A percentile compares a stretch with the other conserved stretches of the same genome.
Conservation (phyloP, 2,329 filamentous ascomycete species). For the Xylaria sp. region DNA sequence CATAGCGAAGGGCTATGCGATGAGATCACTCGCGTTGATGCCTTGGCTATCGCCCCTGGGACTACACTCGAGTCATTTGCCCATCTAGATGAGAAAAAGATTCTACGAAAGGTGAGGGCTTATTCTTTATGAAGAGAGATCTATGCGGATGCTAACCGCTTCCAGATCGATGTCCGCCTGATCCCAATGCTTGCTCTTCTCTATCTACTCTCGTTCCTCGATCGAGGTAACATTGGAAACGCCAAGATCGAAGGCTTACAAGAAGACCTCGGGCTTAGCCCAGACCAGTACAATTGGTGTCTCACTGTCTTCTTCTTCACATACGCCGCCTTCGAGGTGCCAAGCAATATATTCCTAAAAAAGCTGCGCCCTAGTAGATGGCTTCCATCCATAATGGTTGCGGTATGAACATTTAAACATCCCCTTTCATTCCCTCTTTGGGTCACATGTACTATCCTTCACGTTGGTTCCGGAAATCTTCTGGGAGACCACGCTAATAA, state of each 20-base stretch:
- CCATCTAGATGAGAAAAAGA: slow-evolving; percentile 57
- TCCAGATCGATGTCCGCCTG: slow-evolving; percentile 53
- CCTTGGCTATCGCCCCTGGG: slow-evolving; percentile 24
- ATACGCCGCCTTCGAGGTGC: slow-evolving; percentile 74
- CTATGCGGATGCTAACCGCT: slow-evolving; percentile 10
- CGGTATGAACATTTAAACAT: slow-evolving; percentile 43
- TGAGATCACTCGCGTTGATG: slow-evolving; percentile 28
- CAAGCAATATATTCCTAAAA: slow-evolving; percentile 80
- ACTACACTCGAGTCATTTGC: slow-evolving; percentile 36
- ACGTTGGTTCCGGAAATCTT: too few species aligned
- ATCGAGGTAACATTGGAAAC: slow-evolving; percentile 67
- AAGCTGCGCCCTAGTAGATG: slow-evolving; percentile 73
- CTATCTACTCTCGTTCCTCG: slow-evolving; percentile 71
- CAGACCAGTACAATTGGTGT: slow-evolving; percentile 70
- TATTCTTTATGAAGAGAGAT: not conserved
- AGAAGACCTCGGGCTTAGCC: slow-evolving; percentile 58
- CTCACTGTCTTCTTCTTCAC: slow-evolving; percentile 78
- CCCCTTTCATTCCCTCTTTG: not conserved
- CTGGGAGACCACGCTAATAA: slow-evolving; percentile 2
- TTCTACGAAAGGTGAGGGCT: slow-evolving; percentile 56
- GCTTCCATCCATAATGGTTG: slow-evolving; percentile 74
- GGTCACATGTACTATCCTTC: slow-evolving; percentile 21
- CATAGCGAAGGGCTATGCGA: slow-evolving; percentile 15
- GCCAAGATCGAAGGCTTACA: slow-evolving; percentile 65
- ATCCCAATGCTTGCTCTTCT: slow-evolving; percentile 67